Conservation (phyloP, 768 basidiomycete species). For the Mycena latifolia region DNA sequence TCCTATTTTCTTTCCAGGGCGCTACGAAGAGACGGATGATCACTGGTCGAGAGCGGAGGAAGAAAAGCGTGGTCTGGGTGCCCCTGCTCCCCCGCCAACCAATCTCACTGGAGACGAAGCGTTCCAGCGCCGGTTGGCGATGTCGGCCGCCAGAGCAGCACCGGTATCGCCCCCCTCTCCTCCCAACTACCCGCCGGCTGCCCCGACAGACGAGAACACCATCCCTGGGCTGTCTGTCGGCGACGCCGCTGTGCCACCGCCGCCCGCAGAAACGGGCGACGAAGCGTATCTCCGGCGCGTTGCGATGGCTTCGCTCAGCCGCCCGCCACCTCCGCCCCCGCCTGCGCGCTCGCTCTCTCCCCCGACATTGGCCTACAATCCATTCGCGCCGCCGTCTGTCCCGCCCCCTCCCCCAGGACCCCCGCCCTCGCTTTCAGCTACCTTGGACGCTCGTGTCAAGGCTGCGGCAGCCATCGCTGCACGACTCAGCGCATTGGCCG, state of each 20-base stretch:
- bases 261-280: constrained; percentile 65
- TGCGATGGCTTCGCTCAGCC: constrained; percentile 63
- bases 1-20: constrained; percentile 47
- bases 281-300: constrained; percentile 76
- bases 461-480: constrained; percentile 89
- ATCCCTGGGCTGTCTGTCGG: constrained; percentile 39
- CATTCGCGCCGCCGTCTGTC: constrained; percentile 73
- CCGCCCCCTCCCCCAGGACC: constrained; percentile 67
- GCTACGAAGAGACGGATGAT: constrained; percentile 62
- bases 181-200: constrained; percentile 12
- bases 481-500: constrained; percentile 70
- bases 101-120: constrained; percentile 83
- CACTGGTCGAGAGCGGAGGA: constrained; percentile 69
- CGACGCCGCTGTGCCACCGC: constrained; percentile 29
- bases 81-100: constrained; percentile 56
- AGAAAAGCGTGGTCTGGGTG: constrained; percentile 44
- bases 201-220: constrained; percentile 29
- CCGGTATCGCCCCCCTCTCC: constrained; percentile 36
- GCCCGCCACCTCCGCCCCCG: constrained; percentile 41
- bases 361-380: constrained; percentile 73
- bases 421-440: constrained; percentile 50
- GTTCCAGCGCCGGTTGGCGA: constrained; percentile 79
- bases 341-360: constrained; percentile 54
- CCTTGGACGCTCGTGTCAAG: constrained; percentile 77
- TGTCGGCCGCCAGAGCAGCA: constrained; percentile 60